Evolutionary conservation across 2,329 filamentous ascomycete species (phyloP).

Genomic region (Botryotinia narcissicola): DNA sequence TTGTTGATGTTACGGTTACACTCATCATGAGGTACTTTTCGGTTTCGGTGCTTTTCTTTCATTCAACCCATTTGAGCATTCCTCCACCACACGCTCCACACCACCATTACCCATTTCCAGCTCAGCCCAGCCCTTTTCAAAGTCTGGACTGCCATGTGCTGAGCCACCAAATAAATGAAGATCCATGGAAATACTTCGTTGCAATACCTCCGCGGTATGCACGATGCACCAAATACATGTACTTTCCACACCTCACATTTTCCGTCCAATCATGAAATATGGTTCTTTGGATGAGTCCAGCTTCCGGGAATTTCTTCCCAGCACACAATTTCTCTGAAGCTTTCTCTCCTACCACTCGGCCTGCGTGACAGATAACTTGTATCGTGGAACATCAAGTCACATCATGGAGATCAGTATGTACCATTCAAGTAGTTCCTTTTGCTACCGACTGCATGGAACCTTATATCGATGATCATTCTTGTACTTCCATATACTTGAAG

Average conservation of each 20-base stretch:
- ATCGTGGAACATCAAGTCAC: neutral
- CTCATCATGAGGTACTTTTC: neutral
- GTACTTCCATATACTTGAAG: conserved; percentile 1
- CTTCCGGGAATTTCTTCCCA: neutral
- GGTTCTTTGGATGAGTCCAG: neutral
- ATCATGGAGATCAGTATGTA: conserved; percentile 9
- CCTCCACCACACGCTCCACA: neutral
- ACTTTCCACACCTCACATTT: neutral
- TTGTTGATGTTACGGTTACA: neutral
- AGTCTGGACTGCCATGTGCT: conserved; percentile 12
- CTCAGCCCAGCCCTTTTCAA: neutral
- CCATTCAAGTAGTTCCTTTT: neutral
- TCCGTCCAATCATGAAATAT: neutral
- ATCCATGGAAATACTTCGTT: neutral
- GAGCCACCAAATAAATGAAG: conserved; percentile 1
- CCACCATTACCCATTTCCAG: neutral
- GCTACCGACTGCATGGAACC: conserved; percentile 8
- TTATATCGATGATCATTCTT: neutral
- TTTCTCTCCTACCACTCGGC: neutral
- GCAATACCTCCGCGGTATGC: conserved; percentile 6
- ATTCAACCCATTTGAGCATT: neutral
- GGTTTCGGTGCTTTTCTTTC: conserved; percentile 6
- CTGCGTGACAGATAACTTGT: neutral
- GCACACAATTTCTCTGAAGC: neutral
- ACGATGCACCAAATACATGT: conserved; percentile 7